phyloP scores from a whole-genome alignment of 768 basidiomycete genomes.

The Mrakia gelida region DNA sequence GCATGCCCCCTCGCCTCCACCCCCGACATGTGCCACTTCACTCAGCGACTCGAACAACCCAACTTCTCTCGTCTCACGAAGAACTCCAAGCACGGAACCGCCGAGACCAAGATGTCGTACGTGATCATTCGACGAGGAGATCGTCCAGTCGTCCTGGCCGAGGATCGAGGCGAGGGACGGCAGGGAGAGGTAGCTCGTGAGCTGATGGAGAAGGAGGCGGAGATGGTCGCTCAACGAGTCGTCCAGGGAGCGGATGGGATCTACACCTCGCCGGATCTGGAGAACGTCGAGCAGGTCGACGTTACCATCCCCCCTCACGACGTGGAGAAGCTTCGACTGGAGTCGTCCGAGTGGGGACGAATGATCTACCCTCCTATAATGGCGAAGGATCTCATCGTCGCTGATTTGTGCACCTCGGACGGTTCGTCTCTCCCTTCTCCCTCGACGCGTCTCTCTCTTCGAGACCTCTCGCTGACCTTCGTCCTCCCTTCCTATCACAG shows the following conservation, averaged over 20 bases:
- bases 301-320: constrained; percentile 19
- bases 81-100: constrained; percentile 75
- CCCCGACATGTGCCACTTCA: constrained; percentile 24
- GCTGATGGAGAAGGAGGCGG: constrained; percentile 34
- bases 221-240: constrained; percentile 36
- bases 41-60: constrained; percentile 64
- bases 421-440: constrained; percentile 50
- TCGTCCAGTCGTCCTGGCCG: constrained; percentile 51
- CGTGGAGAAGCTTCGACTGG: constrained; percentile 57
- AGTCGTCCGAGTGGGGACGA: constrained; percentile 85
- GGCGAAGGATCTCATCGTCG: constrained; percentile 80
- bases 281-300: constrained; percentile 11
- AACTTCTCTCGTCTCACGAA: constrained; percentile 81
- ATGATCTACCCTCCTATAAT: constrained; percentile 90
- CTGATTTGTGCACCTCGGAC: constrained; percentile 79
- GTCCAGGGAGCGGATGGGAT: constrained; percentile 31
- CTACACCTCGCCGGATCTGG: constrained; percentile 9
- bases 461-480: constrained; percentile 28
- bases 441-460: neutral
- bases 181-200: constrained; percentile 40
- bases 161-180: constrained; percentile 33
- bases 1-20: constrained; percentile 28
- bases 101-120: constrained; percentile 85
- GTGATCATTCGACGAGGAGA: constrained; percentile 76
- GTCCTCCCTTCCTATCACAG: constrained; percentile 49